These are phyloP conservation scores for Simmondsia chinensis DNA, from an alignment of 148 eudicot genomes.

Conservation along the genomic window DNA sequence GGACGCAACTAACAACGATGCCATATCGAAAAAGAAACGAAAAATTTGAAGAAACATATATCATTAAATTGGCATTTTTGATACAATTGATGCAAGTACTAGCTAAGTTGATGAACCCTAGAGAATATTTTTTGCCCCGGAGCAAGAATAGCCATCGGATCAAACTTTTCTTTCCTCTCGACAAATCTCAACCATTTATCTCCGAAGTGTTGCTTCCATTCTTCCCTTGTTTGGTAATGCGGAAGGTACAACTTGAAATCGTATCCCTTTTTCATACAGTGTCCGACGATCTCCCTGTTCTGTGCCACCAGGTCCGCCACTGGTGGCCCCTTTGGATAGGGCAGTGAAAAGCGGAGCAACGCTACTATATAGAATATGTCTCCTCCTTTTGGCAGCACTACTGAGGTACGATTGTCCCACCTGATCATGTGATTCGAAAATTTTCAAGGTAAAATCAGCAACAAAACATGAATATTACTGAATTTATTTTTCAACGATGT, in stretches of 20 bases:
- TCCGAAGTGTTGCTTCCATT: conserved; percentile 82
- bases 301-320: conserved; percentile 46
- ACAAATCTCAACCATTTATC: conserved; percentile 55
- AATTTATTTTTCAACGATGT: too few species aligned
- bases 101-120: conserved; percentile 13
- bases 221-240: conserved; percentile 47
- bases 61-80: conserved; percentile 3
- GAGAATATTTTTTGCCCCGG: conserved; percentile 85
- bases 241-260: conserved; percentile 75
- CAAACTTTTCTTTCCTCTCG: conserved; percentile 47
- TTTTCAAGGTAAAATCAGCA: too few species aligned
- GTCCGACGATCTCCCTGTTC: conserved; percentile 40
- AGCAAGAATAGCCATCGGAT: conserved; percentile 83
- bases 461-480: too few species aligned
- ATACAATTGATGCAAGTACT: neutral
- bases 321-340: conserved; percentile 41
- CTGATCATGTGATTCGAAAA: too few species aligned
- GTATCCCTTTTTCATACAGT: conserved; percentile 40
- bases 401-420: conserved; percentile 76
- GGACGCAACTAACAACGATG: conserved; percentile 3
- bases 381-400: conserved; percentile 56
- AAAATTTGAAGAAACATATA: neutral
- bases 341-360: conserved; percentile 48
- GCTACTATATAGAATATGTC: conserved; percentile 83
- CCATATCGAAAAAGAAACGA: neutral